Conservation (phyloP, 805 yeast genomes). For the Lipomyces spencermartinsiae region DNA sequence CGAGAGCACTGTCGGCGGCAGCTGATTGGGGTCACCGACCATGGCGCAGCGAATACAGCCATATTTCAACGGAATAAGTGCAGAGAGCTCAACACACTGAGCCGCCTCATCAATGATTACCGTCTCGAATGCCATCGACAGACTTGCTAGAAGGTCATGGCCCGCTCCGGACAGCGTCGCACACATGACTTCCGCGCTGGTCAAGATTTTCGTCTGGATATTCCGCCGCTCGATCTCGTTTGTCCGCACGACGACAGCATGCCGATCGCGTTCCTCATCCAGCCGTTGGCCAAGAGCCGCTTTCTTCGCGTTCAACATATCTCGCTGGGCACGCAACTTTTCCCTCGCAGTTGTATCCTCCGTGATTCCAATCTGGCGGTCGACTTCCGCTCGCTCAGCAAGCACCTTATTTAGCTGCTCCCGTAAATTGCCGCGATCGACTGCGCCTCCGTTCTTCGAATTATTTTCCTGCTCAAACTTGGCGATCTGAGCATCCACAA, state of each 20-base stretch:
- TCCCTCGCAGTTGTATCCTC: constrained; percentile 41
- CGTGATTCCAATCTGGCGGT: constrained; percentile 50
- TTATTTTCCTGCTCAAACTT: constrained; percentile 38
- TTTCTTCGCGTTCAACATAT: constrained; percentile 64
- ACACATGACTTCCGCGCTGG: constrained; percentile 83
- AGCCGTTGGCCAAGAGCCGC: constrained; percentile 73
- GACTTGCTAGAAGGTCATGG: constrained; percentile 76
- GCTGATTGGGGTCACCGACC: constrained; percentile 99
- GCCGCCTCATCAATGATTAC: constrained; percentile 97
- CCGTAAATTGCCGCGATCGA: constrained; percentile 51
- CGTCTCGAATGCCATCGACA: constrained; percentile 82
- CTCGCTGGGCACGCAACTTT: constrained; percentile 53
- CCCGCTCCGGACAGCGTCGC: constrained; percentile 94
- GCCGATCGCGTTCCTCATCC: constrained; percentile 79
- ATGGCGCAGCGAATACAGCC: constrained; percentile 89
- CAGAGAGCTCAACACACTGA: constrained; percentile 92
- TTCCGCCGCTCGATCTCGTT: constrained; percentile 79
- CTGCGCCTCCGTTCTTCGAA: constrained; percentile 43
- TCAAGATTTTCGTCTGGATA: constrained; percentile 72
- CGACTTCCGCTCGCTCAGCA: constrained; percentile 61
- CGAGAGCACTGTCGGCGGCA: constrained; percentile 95
- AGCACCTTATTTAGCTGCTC: constrained; percentile 60
- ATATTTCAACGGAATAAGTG: constrained; percentile 88
- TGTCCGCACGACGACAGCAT: constrained; percentile 70
- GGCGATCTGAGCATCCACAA: constrained; percentile 66